A percentile compares a stretch with the other conserved stretches of the same genome.
These are phyloP conservation scores for Coemansia sp. DNA, from an alignment of 192 early-diverging fungal genomes.

Conservation along the genomic window DNA sequence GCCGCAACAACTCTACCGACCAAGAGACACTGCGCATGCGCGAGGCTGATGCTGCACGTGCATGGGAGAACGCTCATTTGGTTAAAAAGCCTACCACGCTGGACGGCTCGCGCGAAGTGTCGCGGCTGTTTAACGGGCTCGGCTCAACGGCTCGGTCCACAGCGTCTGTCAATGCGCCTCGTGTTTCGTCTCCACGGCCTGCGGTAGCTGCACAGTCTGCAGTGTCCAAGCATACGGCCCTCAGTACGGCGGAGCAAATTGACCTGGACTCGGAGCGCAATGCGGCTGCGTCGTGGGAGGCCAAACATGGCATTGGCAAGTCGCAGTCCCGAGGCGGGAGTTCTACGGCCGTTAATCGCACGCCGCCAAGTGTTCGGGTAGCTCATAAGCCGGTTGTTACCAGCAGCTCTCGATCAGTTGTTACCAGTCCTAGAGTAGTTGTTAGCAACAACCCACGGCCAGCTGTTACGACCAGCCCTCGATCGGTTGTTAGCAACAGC, in stretches of 20 bases:
- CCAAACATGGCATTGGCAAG: constrained; percentile 24
- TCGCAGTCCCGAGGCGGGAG: not conserved
- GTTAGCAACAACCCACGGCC: no score
- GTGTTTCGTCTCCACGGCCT: not conserved
- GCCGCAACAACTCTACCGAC: not conserved
- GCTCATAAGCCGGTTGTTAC: not conserved
- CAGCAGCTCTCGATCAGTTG: not conserved
- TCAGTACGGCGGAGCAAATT: constrained; percentile 6
- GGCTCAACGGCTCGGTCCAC: not conserved
- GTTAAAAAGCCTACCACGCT: constrained; percentile 14
- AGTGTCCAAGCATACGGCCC: not conserved
- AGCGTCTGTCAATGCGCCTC: not conserved
- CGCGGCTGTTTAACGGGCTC: constrained; percentile 5
- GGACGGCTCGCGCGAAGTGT: constrained; percentile 4
- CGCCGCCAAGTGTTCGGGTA: not conserved
- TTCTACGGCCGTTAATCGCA: not conserved
- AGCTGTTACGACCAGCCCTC: no score
- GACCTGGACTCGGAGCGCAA: constrained; percentile 23
- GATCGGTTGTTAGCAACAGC: no score
- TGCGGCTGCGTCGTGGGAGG: constrained; percentile 29
- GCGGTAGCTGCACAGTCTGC: constrained; percentile 12
- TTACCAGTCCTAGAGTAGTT: no score
- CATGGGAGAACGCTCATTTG: constrained; percentile 34
- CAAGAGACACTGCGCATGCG: constrained; percentile 20
- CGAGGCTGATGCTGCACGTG: constrained; percentile 20